Evolutionary conservation across 257 asterid species (phyloP), one percentile per base, ranked within the genome.

Genomic region (Ligustrum vulgare): DNA sequence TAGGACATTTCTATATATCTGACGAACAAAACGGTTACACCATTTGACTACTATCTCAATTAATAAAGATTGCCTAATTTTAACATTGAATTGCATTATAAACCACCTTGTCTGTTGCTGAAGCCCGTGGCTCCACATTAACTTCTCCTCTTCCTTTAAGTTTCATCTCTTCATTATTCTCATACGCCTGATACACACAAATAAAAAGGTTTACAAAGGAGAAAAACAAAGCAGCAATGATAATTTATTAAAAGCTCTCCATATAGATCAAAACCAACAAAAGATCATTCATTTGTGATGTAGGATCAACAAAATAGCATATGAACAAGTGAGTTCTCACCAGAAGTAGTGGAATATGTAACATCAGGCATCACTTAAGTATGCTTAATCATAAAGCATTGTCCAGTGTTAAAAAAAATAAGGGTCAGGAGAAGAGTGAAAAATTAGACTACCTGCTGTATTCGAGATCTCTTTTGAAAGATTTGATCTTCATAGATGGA

Each of bases 401-500:
- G 64, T 41, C 72, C 72, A 79, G 18, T 7, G 10, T 9, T 72
- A 54, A 74, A 25, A 62, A 45, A 32, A 62, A 70, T n/a, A n/a
- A n/a, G n/a, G 11, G 73, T 18, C 66, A 43, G 36, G 56, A 49
- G 31, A 79, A 73, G 75, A 80, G 62, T 69, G 60, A 25, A 75
- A 16, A 72, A 67, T 45, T 32, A 58, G 32, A 45, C 33, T 76
- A 94, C 99, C 95, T 91, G 93, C 80, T 89, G 93, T 75, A 92
- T 79, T 73, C 96, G 97, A 69, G 96, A 72, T 78, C 98, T 86
- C 86, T 95, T 95, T 80, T 73, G 96, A 68, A 95, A 95, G 18
- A 95, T 92, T 82, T 91, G 90, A 73, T 93, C 96, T 83, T 93
- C 97, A 78, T 92, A 70, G 74, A 80, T 92, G 8, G 98, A 89